These are phyloP conservation scores for Eremothecium gossypii DNA, from an alignment of 1,139 yeast genomes.

Conservation along the genomic window DNA sequence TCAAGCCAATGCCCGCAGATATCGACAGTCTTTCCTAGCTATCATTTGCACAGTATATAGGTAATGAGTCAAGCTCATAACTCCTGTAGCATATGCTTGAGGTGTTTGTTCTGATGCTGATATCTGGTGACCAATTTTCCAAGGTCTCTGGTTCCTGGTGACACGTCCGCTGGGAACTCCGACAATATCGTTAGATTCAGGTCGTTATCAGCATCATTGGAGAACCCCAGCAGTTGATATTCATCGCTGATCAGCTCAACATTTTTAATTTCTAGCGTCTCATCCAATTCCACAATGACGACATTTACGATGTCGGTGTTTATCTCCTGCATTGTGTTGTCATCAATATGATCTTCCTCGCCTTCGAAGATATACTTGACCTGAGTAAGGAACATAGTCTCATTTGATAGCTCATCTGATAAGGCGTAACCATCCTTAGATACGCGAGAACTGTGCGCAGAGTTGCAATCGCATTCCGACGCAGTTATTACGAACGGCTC, in stretches of 20 bases:
- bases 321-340: conserved; percentile 12
- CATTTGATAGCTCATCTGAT: conserved; percentile 5
- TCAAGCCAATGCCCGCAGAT: conserved; percentile 83
- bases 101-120: conserved; percentile 32
- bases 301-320: conserved; percentile 23
- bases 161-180: conserved; percentile 16
- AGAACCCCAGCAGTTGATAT: conserved; percentile 21
- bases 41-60: neutral
- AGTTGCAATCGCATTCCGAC: no score
- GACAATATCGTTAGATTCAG: conserved; percentile 28
- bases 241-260: conserved; percentile 28
- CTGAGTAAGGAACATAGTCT: conserved; percentile 23
- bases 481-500: no score
- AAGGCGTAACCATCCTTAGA: no score
- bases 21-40: conserved; percentile 35
- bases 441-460: no score
- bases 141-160: conserved; percentile 16
- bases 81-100: conserved; percentile 20
- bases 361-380: conserved; percentile 26
- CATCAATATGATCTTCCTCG: conserved; percentile 22
- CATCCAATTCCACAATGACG: conserved; percentile 28
- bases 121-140: conserved; percentile 30
- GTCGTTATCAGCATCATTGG: conserved; percentile 13
- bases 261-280: conserved; percentile 16
- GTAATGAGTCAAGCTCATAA: conserved; percentile 8